phyloP scores from a whole-genome alignment of 257 asterid genomes.

The Lavandula angustifolia region DNA sequence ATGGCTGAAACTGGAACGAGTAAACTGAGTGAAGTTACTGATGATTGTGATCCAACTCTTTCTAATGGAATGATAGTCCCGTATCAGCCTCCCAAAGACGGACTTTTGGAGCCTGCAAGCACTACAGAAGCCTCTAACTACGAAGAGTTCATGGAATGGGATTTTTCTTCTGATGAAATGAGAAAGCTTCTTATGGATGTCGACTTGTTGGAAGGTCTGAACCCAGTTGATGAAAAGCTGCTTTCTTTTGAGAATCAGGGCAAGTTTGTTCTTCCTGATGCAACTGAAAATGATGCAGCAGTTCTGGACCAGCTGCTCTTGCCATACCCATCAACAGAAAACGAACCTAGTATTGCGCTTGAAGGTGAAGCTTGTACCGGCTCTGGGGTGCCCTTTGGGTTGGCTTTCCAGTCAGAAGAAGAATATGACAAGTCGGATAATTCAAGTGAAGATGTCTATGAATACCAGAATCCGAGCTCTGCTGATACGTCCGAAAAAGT shows the following conservation, averaged over 20 bases:
- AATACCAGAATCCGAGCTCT: slow-evolving; percentile 23
- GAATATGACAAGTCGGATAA: slow-evolving; percentile 22
- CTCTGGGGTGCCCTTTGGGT: slow-evolving; percentile 27
- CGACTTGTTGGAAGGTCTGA: slow-evolving; percentile 43
- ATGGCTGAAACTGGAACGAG: slow-evolving; percentile 48
- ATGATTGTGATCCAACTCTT: slow-evolving; percentile 49
- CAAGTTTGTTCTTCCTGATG: slow-evolving; percentile 55
- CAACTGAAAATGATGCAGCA: slow-evolving; percentile 48
- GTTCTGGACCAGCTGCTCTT: slow-evolving; percentile 69
- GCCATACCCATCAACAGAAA: slow-evolving; percentile 44
- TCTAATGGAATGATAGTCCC: slow-evolving; percentile 60
- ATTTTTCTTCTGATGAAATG: slow-evolving; percentile 67
- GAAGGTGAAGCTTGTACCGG: slow-evolving; percentile 32
- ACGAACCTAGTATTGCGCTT: slow-evolving; percentile 28
- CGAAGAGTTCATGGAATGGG: slow-evolving; percentile 60
- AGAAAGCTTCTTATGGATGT: slow-evolving; percentile 61
- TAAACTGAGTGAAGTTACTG: slow-evolving; percentile 54
- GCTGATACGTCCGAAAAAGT: slow-evolving; percentile 35
- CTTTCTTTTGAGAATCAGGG: slow-evolving; percentile 44
- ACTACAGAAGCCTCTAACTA: slow-evolving; percentile 33
- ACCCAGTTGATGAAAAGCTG: slow-evolving; percentile 50
- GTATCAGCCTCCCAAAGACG: slow-evolving; percentile 63
- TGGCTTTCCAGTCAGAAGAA: slow-evolving; percentile 26
- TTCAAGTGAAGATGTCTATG: slow-evolving; percentile 29
- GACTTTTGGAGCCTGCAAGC: slow-evolving; percentile 26